Evolutionary conservation across 306 rosid species (phyloP), one percentile per base, ranked within the genome.

Genomic region (Lathyrus aphaca): DNA sequence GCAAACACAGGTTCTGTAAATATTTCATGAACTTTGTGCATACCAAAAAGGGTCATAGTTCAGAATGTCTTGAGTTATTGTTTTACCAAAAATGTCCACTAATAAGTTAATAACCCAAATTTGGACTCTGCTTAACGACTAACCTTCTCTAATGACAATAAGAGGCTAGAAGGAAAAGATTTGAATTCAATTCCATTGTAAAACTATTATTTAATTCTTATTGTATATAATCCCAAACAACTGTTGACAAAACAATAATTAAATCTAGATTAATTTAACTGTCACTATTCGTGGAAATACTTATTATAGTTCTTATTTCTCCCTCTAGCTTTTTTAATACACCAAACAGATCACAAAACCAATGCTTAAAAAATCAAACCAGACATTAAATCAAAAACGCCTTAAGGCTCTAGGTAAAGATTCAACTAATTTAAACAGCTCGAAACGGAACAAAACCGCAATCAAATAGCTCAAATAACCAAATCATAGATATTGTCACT

Each of bases 211-310:
- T 56, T 56, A 25, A 32, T 45, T 25, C 38, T 16, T 15, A 5
- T 63, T 54, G 35, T 38, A 14, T 13, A 16, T 5, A 59, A 57
- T 38, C 27, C 46, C 40, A 72, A 5, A 46, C 14, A 60, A 60
- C 25, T 18, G 39, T 39, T 62, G 30, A 43, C 51, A 27, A 77
- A 17, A 17, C 37, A 16, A 62, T 30, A 70, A 54, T 45, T 55
- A 54, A 45, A 4, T 66, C 66, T 30, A 68, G 44, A 73, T 63
- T 57, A 73, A 21, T 30, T 63, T 23, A 77, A 40, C n/a, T n/a
- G 54, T 64, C 67, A 68, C 27, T 4, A 29, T 73, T 68, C n/a
- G 40, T 23, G 39, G 6, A 29, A 77, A 37, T 30, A 25, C 8
- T 21, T 27, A 43, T 25, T 18, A 66, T 13, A 30, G 7, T 54